A percentile compares a stretch with the other conserved stretches of the same genome.
Evolutionary conservation across 2,329 filamentous ascomycete species (phyloP).

Genomic region (Neofusicoccum kwambonambiense): DNA sequence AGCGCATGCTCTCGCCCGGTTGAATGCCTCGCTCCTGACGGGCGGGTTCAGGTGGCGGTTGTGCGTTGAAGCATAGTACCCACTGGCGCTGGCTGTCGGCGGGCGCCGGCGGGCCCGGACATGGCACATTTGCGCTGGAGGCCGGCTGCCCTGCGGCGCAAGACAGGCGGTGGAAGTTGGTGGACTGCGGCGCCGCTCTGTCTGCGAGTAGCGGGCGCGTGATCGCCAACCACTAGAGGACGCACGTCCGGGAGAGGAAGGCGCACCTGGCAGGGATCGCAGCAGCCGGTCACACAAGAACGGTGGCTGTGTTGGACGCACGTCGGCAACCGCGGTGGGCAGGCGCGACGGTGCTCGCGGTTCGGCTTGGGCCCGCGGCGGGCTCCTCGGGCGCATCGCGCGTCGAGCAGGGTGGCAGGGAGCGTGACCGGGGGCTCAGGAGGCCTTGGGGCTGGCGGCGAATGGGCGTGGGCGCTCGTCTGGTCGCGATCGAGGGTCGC

Average conservation of each 20-base stretch:
- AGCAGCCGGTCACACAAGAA: not conserved
- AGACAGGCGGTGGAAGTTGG: constrained; percentile 11
- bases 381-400: too few species aligned
- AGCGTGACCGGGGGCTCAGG: constrained; percentile 7
- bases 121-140: not conserved
- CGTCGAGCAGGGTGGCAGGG: not conserved
- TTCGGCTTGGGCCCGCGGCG: not conserved
- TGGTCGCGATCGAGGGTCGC: not conserved
- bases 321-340: not conserved
- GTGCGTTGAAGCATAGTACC: not conserved
- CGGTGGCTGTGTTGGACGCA: constrained; percentile 5
- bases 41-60: not conserved
- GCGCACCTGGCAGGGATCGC: constrained; percentile 2
- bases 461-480: not conserved
- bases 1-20: not conserved
- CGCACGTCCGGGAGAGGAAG: constrained; percentile 3
- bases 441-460: not conserved
- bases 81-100: not conserved
- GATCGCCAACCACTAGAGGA: not conserved
- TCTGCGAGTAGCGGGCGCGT: not conserved
- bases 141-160: not conserved
- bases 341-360: not conserved
- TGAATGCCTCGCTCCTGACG: too few species aligned
- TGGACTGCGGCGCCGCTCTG: not conserved
- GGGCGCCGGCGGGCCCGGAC: not conserved